Base-by-base conservation (phyloP, 169 alveolate genomes). In the Plasmodium chabaudi region DNA sequence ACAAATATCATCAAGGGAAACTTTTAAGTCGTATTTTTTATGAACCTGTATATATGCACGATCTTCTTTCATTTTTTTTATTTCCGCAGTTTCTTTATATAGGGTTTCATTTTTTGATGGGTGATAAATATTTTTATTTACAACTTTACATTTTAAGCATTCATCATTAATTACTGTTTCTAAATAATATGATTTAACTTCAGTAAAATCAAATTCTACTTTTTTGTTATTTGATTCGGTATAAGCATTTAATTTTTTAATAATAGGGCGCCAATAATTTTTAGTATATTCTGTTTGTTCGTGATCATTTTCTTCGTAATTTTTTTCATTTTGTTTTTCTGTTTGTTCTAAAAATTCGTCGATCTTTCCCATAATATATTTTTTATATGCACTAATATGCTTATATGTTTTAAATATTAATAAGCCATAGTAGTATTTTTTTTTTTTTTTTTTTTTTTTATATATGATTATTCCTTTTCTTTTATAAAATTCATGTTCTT, bases 1-100 rank as follows among this genome's bases (percentile, higher is more conserved):
- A 25, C 90, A 82, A 55, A 82, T 19, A 13, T 82, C 90, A 25
- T 82, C 90, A 25, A 82, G 63, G 9, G 90, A 82, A 9, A 82
- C 84, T 56, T 46, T 82, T 60, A 82, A 5, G 7, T 53, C 7
- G 13, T 82, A 71, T 15, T 70, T 70, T 21, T 59, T 57, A 12
- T 67, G 46, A 6, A 82, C 34, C 13, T 82, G 63, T 4, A 68
- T 17, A 59, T 67, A 59, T 0, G 79, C 84, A 70, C 53, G 10
- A 19, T 65, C 60, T 10, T n/a, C 12, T 25, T 67, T 82, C 6
- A 82, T 44, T 59, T 82, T 82, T 46, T 67, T 82, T 60, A 82
- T 15, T 46, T 82, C 75, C 5, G 65, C 90, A 7, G 84, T 82
- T 25, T 82, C 72, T 67, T 51, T 55, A 67, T 82, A 82, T 19